Evolutionary conservation across 1,284 basidiomycete genomes (phyloP), one percentile per base, ranked within the genome.

Genomic region (Heterobasidion annosum): DNA sequence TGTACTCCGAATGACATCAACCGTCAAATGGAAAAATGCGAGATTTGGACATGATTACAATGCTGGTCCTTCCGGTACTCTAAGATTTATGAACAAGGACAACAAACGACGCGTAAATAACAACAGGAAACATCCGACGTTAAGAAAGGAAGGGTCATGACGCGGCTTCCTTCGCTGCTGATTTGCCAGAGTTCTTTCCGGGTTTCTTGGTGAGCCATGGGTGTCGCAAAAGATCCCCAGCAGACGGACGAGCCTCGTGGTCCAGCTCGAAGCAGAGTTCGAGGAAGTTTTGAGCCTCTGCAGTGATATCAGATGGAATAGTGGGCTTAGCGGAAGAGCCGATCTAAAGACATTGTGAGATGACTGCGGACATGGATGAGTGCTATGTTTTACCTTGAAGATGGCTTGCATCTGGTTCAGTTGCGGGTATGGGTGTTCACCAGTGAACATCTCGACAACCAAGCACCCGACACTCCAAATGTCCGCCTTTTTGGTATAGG

Each of bases 361-460:
- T 25, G 25, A 4, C 25, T 32, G 45, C 10, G 45, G 10, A 47
- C n/a, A 47, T 47, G 10, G 45, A 8, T 18, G 9, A 47, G 48
- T 16, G 33, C 34, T 40, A 33, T 9, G 9, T 63, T 72, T 54
- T 53, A 93, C 94, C 80, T 88, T 91, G 78, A 93, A 98, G 65
- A 97, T 97, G 56, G 92, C 93, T 72, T 97, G 94, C 94, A 98
- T 98, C 71, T 99, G 96, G n/a, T 91, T 95, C 32, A 99, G 76
- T 59, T 93, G 90, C 0, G 96, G 91, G 91, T 93, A 99, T 0
- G 97, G 97, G 68, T 98, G 96, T 62, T 94, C 88, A 3, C 96
- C 96, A 0, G 93, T 98, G 56, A 99, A 76, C 97, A 99, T 99
- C 70, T 99, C 97, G 16, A 99, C 93, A 13, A 98, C 89, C 50